phyloP scores from a whole-genome alignment of 1,139 yeast species.

The Debaryomyces psychrophilus region DNA sequence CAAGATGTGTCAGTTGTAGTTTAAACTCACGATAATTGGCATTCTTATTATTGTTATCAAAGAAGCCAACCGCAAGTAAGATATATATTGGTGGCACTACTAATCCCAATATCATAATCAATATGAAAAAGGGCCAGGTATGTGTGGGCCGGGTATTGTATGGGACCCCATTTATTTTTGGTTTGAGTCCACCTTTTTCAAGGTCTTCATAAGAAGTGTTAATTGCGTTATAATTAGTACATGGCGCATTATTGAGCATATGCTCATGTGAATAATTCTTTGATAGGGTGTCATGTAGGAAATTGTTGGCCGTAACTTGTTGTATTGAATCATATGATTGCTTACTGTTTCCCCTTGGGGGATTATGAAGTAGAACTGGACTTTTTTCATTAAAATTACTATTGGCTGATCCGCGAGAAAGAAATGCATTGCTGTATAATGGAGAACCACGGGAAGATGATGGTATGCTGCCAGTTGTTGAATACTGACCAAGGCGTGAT shows the following conservation, averaged over 20 bases:
- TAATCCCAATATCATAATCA: slow-evolving; percentile 34
- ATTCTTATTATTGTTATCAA: slow-evolving; percentile 28
- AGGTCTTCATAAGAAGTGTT: slow-evolving; percentile 2
- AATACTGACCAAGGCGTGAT: slow-evolving; percentile 1
- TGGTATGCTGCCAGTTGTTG: neutral
- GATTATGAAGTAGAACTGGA: neutral
- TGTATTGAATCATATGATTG: neutral
- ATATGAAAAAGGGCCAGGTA: slow-evolving; percentile 23
- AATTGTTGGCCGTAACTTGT: slow-evolving; percentile 4
- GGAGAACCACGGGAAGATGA: neutral
- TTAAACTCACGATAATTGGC: slow-evolving; percentile 21
- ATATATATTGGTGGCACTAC: slow-evolving; percentile 41
- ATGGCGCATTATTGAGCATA: slow-evolving; percentile 13
- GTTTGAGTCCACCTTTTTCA: slow-evolving; percentile 4
- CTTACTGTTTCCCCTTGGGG: neutral
- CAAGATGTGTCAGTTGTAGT: slow-evolving; percentile 15
- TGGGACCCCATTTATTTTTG: neutral
- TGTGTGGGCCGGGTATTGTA: slow-evolving; percentile 13
- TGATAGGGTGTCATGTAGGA: slow-evolving; percentile 14
- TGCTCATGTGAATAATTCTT: slow-evolving; percentile 16
- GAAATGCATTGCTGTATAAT: neutral
- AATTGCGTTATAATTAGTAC: neutral
- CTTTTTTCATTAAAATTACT: neutral
- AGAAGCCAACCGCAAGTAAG: slow-evolving; percentile 34
- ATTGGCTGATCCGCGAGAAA: neutral